Evolutionary conservation across 225 moss, liverwort and hornwort species (phyloP), one percentile per base, ranked within the genome.

Genomic region (Pseudisothecium myosuroides): DNA sequence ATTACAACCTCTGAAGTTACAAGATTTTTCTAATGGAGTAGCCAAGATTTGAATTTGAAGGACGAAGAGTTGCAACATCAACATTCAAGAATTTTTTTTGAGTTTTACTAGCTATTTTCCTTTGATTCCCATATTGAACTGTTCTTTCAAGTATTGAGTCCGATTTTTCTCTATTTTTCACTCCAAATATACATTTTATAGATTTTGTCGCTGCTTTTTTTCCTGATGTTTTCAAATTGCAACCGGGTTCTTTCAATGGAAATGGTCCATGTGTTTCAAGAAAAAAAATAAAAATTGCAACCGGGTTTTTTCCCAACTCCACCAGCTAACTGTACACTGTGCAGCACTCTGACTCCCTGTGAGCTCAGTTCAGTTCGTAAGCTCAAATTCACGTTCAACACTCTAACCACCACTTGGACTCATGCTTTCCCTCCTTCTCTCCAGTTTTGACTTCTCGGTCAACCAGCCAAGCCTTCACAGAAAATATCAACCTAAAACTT

Each of bases 81-180:
- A 0, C 2, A 0, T 16, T 72, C 0, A 3, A 3, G 1, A 26
- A 72, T 28, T 7, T 6, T 45, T 73, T 43, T 29, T 9, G 9
- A 17, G 5, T 10, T 45, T 7, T 28, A 28, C 17, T 4, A 17
- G 3, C 17, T 73, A 10, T 29, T 45, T 45, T 17, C 26, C 10
- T 28, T 10, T 17, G 2, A 29, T 45, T 73, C 29, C 6, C 6
- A 45, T 17, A 73, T 18, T 4, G 5, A 17, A 45, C 3, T 1
- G 0, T 4, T 73, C 11, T 5, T 10, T 10, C 6, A 28, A 73
- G 10, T 45, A 10, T 3, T 0, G 0, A 45, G 27, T 72, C 12
- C 2, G 2, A 9, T 16, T 5, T 26, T 45, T 17, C 29, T 29
- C 10, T 28, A 28, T 17, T 17, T 28, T 73, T 16, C 5, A 17